These are phyloP conservation scores for Pyrenophora tritici-repentis DNA, from an alignment of 2,329 filamentous ascomycete species.

Conservation along the genomic window DNA sequence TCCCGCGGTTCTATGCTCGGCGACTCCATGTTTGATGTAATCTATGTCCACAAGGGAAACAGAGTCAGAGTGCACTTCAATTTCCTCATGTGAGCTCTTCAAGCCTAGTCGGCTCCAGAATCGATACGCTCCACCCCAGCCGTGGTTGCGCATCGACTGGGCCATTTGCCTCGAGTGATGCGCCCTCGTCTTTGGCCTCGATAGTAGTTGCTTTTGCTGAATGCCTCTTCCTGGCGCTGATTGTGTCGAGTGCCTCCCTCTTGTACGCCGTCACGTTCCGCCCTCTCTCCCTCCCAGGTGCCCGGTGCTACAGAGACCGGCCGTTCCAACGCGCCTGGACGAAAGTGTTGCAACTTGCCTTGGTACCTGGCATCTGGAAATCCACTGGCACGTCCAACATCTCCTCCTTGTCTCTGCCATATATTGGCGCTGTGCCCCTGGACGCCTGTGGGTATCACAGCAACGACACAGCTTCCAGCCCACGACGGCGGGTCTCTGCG, in stretches of 20 bases:
- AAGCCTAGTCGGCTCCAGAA: slow-evolving; percentile 22
- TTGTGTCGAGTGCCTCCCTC: slow-evolving; percentile 38
- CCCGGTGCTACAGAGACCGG: slow-evolving; percentile 45
- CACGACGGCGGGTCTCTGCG: slow-evolving; percentile 39
- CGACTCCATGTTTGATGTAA: slow-evolving; percentile 3
- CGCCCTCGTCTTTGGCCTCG: slow-evolving; percentile 20
- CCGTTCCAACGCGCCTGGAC: slow-evolving; percentile 46
- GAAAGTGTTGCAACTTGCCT: slow-evolving; percentile 46
- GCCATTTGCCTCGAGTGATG: slow-evolving; percentile 28
- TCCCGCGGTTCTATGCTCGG: slow-evolving; percentile 8
- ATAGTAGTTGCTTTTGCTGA: slow-evolving; percentile 41
- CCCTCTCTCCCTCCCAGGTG: slow-evolving; percentile 36
- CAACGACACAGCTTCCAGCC: slow-evolving; percentile 46
- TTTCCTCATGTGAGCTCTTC: slow-evolving; percentile 16
- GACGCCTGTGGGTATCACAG: slow-evolving; percentile 43
- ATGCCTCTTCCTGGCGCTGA: slow-evolving; percentile 36
- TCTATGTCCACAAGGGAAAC: background rate
- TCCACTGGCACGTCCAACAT: slow-evolving; percentile 39
- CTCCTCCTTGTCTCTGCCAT: slow-evolving; percentile 43
- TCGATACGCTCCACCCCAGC: slow-evolving; percentile 16
- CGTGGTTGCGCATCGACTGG: slow-evolving; percentile 15
- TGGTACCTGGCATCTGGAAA: slow-evolving; percentile 48
- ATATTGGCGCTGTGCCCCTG: slow-evolving; percentile 48
- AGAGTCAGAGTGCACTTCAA: slow-evolving; percentile 10
- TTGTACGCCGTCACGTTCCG: slow-evolving; percentile 39